Evolutionary conservation across 2,329 filamentous ascomycete genomes (phyloP), one percentile per base, ranked within the genome.

Genomic region (Cadophora malorum): DNA sequence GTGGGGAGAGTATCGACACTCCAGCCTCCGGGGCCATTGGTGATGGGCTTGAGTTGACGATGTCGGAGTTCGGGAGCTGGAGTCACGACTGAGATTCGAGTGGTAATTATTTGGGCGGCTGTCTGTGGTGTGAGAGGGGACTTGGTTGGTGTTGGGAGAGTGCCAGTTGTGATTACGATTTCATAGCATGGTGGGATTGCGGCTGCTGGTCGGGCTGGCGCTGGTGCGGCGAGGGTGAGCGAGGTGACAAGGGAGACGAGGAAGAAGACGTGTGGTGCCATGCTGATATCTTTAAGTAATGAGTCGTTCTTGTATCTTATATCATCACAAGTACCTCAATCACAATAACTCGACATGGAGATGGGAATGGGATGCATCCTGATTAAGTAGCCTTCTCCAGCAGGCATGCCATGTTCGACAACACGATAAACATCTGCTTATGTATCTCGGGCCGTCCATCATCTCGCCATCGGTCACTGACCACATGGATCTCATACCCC

Each of bases 1-100:
- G 56, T 59, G 33, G 56, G 56, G 12, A 59, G 56, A 2, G 35
- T 38, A 21, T 41, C 8, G n/a, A 59, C 56, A n/a, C 33, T 59
- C 56, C 56, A 59, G 45, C 45, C 45, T 49, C 45, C 45, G 19
- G 45, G 45, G 19, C 45, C 45, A 19, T 49, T 21, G 19, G 45
- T 49, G 5, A 49, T 49, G 8, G 45, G n/a, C 10, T 49, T 49
- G 45, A 49, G 45, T 59, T 59, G 33, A 10, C 33, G 33, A 10
- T 45, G 21, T 10, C 56, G 56, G 56, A 41, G 35, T 45, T 59
- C 56, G 35, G 56, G 56, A 7, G 35, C 33, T 4, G 56, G 56
- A 28, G 33, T 59, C 21, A 25, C 21, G 35, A 59, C 4, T 41
- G 56, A 59, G 33, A 59, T 45, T 4, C 33, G 56, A 7, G n/a